Percentiles rank a stretch among this genome's conserved stretches.
Conservation (phyloP, 768 basidiomycete genomes). For the Agaricus subrufescens region DNA sequence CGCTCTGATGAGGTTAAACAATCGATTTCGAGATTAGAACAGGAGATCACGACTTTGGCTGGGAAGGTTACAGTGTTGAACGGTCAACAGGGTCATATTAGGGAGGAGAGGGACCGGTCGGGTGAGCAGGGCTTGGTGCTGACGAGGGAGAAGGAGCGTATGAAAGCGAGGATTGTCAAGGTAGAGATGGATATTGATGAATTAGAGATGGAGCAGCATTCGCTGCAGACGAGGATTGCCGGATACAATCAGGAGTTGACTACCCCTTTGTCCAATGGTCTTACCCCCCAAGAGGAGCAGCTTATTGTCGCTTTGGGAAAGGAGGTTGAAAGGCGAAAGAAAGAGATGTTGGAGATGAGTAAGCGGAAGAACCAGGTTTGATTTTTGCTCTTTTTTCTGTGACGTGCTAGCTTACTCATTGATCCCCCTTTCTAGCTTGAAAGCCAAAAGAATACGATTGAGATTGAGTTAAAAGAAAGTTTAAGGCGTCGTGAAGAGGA, state of each 20-base stretch:
- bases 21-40: slow-evolving; percentile 69
- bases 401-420: neutral
- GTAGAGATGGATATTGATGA: slow-evolving; percentile 69
- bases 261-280: slow-evolving; percentile 68
- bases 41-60: slow-evolving; percentile 73
- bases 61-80: slow-evolving; percentile 70
- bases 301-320: slow-evolving; percentile 63
- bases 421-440: slow-evolving; percentile 45
- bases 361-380: slow-evolving; percentile 69
- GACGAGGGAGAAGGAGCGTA: slow-evolving; percentile 65
- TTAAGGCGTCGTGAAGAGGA: slow-evolving; percentile 79
- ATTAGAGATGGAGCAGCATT: slow-evolving; percentile 63
- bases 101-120: slow-evolving; percentile 63
- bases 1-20: slow-evolving; percentile 72
- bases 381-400: neutral
- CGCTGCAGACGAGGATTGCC: slow-evolving; percentile 55
- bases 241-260: slow-evolving; percentile 67
- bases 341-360: slow-evolving; percentile 62
- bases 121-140: slow-evolving; percentile 56
- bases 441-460: slow-evolving; percentile 71
- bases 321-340: slow-evolving; percentile 73
- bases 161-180: slow-evolving; percentile 52
- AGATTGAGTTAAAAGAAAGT: slow-evolving; percentile 92
- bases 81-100: slow-evolving; percentile 66
- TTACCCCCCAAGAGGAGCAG: slow-evolving; percentile 69